A percentile compares a stretch with the other conserved stretches of the same genome.
Evolutionary conservation across 2,329 filamentous ascomycete genomes (phyloP).

Genomic region (Didymella pinodella): DNA sequence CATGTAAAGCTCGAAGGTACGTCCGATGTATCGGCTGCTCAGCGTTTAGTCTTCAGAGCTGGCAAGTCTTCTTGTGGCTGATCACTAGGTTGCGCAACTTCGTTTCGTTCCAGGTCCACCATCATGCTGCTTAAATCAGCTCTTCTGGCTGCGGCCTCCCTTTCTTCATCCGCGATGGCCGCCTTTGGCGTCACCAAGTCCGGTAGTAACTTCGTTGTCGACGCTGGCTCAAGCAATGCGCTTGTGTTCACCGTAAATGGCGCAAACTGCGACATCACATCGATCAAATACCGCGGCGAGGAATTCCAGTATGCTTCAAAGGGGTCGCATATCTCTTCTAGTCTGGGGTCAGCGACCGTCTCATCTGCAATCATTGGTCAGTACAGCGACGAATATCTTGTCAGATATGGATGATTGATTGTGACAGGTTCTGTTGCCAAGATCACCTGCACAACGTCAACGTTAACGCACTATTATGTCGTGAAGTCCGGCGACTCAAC

Average conservation of each 20-base stretch:
- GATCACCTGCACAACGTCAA: slow-evolving; percentile 66
- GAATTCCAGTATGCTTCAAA: slow-evolving; percentile 65
- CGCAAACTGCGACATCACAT: slow-evolving; percentile 69
- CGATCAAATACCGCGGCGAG: slow-evolving; percentile 66
- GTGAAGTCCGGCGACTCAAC: slow-evolving; percentile 67
- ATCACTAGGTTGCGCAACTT: slow-evolving; percentile 5
- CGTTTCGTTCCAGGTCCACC: background rate
- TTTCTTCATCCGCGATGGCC: slow-evolving; percentile 40
- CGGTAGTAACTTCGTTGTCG: slow-evolving; percentile 43
- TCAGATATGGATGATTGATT: background rate
- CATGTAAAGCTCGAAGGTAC: slow-evolving; percentile 16
- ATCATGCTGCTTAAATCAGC: slow-evolving; percentile 39
- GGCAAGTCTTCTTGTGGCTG: slow-evolving; percentile 7
- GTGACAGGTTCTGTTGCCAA: slow-evolving; percentile 55
- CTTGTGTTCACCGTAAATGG: slow-evolving; percentile 49
- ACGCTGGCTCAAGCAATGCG: slow-evolving; percentile 45
- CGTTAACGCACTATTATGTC: slow-evolving; percentile 71
- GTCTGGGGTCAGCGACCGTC: slow-evolving; percentile 66
- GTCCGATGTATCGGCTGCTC: background rate
- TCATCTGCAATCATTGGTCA: slow-evolving; percentile 49
- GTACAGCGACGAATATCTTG: slow-evolving; percentile 6
- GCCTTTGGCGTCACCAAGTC: slow-evolving; percentile 49
- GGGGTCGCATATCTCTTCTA: slow-evolving; percentile 66
- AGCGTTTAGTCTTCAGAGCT: background rate
- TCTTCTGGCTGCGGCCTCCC: slow-evolving; percentile 37